phyloP scores from a whole-genome alignment of 2,329 filamentous ascomycete genomes.

The Lanzia echinophila region DNA sequence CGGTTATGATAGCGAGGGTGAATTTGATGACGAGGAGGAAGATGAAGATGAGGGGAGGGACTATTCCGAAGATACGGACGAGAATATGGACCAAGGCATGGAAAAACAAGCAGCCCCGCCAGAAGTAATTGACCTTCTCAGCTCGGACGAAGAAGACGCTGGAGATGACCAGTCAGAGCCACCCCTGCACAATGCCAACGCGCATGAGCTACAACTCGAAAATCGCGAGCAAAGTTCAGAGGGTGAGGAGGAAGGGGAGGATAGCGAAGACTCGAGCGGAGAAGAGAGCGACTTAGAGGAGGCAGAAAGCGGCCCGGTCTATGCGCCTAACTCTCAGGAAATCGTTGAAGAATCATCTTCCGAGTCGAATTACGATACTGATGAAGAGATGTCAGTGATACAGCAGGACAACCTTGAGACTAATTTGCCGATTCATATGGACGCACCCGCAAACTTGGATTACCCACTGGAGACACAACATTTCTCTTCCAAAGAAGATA shows the following conservation, averaged over 20 bases:
- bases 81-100: slow-evolving; percentile 4
- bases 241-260: slow-evolving; percentile 9
- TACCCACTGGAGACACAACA: background rate
- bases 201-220: slow-evolving; percentile 24
- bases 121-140: slow-evolving; percentile 29
- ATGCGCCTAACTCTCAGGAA: background rate
- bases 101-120: slow-evolving; percentile 20
- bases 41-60: slow-evolving; percentile 25
- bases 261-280: slow-evolving; percentile 5
- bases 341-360: background rate
- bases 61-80: slow-evolving; percentile 30
- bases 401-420: background rate
- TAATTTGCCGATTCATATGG: background rate
- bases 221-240: background rate
- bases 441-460: too few species aligned
- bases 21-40: slow-evolving; percentile 3
- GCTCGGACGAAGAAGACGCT: slow-evolving; percentile 31
- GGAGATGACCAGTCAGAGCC: slow-evolving; percentile 1
- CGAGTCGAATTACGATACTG: background rate
- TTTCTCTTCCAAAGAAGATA: background rate
- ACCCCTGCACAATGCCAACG: slow-evolving; percentile 5
- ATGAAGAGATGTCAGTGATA: background rate
- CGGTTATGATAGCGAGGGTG: slow-evolving; percentile 6
- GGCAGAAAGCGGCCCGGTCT: background rate
- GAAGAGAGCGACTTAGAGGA: slow-evolving; percentile 8